These are phyloP conservation scores for Phascolomyces articulosus DNA, from an alignment of 371 early-diverging fungal genomes.

Conservation along the genomic window DNA sequence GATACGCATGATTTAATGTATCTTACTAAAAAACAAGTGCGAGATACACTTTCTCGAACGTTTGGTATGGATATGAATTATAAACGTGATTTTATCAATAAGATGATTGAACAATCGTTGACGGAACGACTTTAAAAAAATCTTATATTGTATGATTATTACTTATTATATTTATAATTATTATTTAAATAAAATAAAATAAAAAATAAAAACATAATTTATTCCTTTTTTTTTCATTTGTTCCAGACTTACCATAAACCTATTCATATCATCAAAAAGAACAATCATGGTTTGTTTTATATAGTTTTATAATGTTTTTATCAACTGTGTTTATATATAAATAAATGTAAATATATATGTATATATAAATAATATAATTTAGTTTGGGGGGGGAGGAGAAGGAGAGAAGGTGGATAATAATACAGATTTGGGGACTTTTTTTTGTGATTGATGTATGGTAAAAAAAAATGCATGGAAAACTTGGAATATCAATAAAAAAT, in stretches of 20 bases:
- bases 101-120: slow-evolving; percentile 68
- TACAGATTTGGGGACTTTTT: no score
- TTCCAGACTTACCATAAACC: neutral
- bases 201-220: neutral
- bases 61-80: slow-evolving; percentile 84
- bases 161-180: no score
- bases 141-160: neutral
- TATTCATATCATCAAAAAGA: no score
- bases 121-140: slow-evolving; percentile 5
- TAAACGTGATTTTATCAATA: slow-evolving; percentile 87
- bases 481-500: no score
- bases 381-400: no score
- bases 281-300: no score
- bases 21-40: slow-evolving; percentile 85
- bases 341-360: no score
- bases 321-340: neutral
- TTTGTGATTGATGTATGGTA: no score
- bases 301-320: neutral
- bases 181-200: no score
- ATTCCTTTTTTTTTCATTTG: neutral
- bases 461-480: no score
- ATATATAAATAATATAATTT: no score
- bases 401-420: no score
- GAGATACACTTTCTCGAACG: slow-evolving; percentile 72
- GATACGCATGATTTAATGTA: slow-evolving; percentile 74